phyloP scores from a whole-genome alignment of 1,284 basidiomycete genomes.

The Taiwanofungus camphoratus region DNA sequence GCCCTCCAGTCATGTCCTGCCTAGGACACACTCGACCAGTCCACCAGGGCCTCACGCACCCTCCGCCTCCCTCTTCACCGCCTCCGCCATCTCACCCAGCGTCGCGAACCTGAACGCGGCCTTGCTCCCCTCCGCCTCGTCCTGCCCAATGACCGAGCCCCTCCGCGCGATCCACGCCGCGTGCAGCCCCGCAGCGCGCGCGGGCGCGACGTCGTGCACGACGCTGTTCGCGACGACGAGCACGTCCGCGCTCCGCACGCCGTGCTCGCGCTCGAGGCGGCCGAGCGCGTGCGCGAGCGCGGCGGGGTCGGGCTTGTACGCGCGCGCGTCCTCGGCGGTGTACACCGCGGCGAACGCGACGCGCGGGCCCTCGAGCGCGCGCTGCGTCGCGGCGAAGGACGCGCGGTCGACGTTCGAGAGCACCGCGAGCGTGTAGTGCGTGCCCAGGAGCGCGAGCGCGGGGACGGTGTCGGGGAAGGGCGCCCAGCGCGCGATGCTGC shows the following conservation, averaged over 20 bases:
- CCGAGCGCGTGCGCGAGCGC: slow-evolving; percentile 49
- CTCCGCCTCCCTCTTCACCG: slow-evolving; percentile 33
- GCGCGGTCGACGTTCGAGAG: slow-evolving; percentile 68
- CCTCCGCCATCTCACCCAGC: slow-evolving; percentile 49
- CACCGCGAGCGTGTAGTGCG: slow-evolving; percentile 61
- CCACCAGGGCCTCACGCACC: neutral
- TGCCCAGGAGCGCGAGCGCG: slow-evolving; percentile 53
- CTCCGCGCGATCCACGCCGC: slow-evolving; percentile 57
- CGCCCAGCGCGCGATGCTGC: slow-evolving; percentile 55
- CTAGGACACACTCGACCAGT: too few relatives aligned
- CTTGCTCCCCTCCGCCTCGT: slow-evolving; percentile 29
- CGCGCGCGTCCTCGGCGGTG: slow-evolving; percentile 62
- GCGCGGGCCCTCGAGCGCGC: slow-evolving; percentile 41
- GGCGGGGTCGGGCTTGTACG: slow-evolving; percentile 63
- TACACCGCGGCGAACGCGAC: slow-evolving; percentile 60
- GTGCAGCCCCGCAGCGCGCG: slow-evolving; percentile 41
- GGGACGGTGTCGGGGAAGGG: slow-evolving; percentile 60
- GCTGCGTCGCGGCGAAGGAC: slow-evolving; percentile 57
- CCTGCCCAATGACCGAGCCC: slow-evolving; percentile 39
- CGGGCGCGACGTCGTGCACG: slow-evolving; percentile 34
- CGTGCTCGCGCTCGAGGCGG: slow-evolving; percentile 39
- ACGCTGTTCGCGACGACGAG: slow-evolving; percentile 55
- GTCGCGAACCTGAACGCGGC: slow-evolving; percentile 49
- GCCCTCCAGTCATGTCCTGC: too few relatives aligned
- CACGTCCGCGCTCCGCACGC: slow-evolving; percentile 42